Evolutionary conservation across 805 yeast species (phyloP), one percentile per base, ranked within the genome.

Genomic region (Candida sphagnicola): DNA sequence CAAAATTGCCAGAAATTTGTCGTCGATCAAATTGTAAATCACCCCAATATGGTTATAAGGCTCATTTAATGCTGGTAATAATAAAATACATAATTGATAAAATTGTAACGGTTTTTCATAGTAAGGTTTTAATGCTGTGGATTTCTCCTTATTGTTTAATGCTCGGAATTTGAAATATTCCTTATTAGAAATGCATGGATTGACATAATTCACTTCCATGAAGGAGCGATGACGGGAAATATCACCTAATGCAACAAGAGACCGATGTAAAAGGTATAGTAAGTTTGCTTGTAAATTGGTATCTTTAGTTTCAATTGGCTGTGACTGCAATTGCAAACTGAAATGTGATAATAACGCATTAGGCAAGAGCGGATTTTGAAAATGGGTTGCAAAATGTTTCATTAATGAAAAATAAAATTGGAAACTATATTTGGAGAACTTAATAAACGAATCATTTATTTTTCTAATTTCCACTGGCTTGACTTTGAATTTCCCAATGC

Each of bases 1-100:
- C 43, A 75, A 69, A 28, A 71, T 63, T 18, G 80, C 76, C 35
- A 61, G 60, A 41, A 62, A 70, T 37, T 68, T 69, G 43, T 73
- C 75, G 39, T 69, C 74, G 34, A 65, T 41, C n/a, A 55, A 36
- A 42, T 67, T 67, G 43, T 50, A 46, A 16, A 69, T 62, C 52
- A 67, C 72, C 2, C 82, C 85, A 34, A 77, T 67, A 47, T 77
- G 80, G 46, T 77, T 77, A 47, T 75, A 75, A 19, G 78, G 82
- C 49, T 82, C 89, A 38, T 85, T 85, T 40, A 80, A 66, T 0
- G 86, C 76, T 1, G 91, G 90, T 18, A 82, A 56, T 14, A 83
- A 58, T 18, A 75, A 51, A 23, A 78, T 72, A 14, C 87, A 79
- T 32, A 67, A 56, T 35, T 74, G 68, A 48, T 80, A 78, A 44